Evolutionary conservation across 176 grass and related monocot genomes (phyloP).

Genomic region (Calamus simplicifolius): DNA sequence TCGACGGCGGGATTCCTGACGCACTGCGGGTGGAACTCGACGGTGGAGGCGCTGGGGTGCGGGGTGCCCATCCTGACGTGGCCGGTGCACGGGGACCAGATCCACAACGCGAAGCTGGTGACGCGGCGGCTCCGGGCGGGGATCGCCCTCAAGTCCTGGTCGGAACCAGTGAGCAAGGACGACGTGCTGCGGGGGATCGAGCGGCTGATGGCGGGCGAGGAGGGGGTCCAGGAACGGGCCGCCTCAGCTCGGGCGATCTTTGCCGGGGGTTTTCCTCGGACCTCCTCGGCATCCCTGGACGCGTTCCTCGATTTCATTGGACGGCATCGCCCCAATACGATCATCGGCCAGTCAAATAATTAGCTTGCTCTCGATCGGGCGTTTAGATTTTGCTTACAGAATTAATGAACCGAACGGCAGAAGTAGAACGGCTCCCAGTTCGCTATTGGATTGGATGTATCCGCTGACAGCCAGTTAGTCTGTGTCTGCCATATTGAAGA

Average conservation of each 20-base stretch:
- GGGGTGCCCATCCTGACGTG: constrained; percentile 16
- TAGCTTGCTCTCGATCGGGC: too few relatives aligned
- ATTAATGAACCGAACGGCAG: too few relatives aligned
- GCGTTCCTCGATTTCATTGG: constrained; percentile 30
- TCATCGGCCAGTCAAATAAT: too few relatives aligned
- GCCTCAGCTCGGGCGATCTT: constrained; percentile 9
- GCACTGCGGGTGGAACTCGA: constrained; percentile 53
- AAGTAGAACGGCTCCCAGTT: too few relatives aligned
- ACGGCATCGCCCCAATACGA: too few relatives aligned
- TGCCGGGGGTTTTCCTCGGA: constrained; percentile 11
- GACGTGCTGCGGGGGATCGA: constrained; percentile 23
- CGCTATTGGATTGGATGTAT: too few relatives aligned
- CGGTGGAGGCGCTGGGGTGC: constrained; percentile 15
- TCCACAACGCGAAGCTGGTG: constrained; percentile 15
- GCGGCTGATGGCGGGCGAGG: constrained; percentile 19
- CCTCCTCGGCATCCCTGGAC: constrained; percentile 20
- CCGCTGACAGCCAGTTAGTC: too few relatives aligned
- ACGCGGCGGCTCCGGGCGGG: neutral
- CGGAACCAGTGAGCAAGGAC: constrained; percentile 10
- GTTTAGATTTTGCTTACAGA: too few relatives aligned
- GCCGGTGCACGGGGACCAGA: constrained; percentile 19
- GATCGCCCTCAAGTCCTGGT: neutral
- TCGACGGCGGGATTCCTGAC: constrained; percentile 16
- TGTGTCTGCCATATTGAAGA: too few relatives aligned
- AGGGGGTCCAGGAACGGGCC: constrained; percentile 8